Conservation (phyloP, 2,329 filamentous ascomycete species). For the Diplodia corticola region DNA sequence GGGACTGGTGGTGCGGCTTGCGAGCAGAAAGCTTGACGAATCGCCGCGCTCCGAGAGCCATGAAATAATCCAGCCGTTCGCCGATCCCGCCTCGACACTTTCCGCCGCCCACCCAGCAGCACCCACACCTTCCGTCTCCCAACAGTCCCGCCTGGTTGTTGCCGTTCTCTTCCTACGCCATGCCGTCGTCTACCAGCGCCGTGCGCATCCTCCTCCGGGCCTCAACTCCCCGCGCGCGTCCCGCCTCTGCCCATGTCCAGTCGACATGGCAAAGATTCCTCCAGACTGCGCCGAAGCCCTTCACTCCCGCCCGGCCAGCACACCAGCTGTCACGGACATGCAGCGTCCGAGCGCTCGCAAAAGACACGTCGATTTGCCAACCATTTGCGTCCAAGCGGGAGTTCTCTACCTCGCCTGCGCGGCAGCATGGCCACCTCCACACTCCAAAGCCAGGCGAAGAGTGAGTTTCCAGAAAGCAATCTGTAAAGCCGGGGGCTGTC, state of each 20-base stretch:
- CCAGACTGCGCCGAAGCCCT: slow-evolving; percentile 8
- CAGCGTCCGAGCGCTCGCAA: neutral
- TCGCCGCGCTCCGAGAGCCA: slow-evolving; percentile 17
- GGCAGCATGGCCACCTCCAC: slow-evolving; percentile 75
- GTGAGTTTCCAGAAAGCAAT: slow-evolving; percentile 53
- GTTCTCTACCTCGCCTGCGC: slow-evolving; percentile 66
- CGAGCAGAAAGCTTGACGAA: slow-evolving; percentile 22
- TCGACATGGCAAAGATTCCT: slow-evolving; percentile 13
- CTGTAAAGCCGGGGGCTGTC: neutral
- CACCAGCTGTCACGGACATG: neutral
- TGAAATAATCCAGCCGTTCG: slow-evolving; percentile 16
- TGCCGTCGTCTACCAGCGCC: slow-evolving; percentile 12
- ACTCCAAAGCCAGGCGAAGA: slow-evolving; percentile 90
- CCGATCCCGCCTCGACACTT: slow-evolving; percentile 9
- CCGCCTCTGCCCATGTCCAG: neutral
- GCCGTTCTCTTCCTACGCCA: neutral
- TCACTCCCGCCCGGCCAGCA: neutral
- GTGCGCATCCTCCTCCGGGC: slow-evolving; percentile 1
- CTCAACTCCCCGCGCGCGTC: slow-evolving; percentile 4
- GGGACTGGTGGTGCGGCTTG: slow-evolving; percentile 12
- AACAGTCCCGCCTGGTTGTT: neutral
- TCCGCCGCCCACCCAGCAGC: slow-evolving; percentile 1
- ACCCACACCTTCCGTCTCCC: slow-evolving; percentile 16
- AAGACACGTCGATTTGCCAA: neutral
- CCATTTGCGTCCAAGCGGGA: slow-evolving; percentile 38